Evolutionary conservation across 331 rosid species (phyloP).

Genomic region (Rhamnella rubrinervis): DNA sequence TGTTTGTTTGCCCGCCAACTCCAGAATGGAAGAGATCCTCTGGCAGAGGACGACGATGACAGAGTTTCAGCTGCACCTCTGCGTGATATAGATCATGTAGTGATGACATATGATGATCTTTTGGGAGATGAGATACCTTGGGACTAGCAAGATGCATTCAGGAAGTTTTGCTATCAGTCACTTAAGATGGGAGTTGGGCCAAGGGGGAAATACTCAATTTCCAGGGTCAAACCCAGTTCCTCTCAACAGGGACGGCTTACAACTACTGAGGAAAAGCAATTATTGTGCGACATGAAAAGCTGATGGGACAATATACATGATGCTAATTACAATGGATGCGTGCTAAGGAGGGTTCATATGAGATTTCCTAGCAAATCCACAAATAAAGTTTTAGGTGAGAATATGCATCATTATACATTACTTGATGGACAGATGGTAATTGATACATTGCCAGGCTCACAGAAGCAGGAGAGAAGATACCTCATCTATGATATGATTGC

Average conservation of each 20-base stretch:
- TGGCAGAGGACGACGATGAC: slow-evolving; percentile 90
- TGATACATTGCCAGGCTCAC: slow-evolving; percentile 80
- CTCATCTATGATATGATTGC: slow-evolving; percentile 93
- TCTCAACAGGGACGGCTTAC: slow-evolving; percentile 57
- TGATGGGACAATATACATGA: slow-evolving; percentile 96
- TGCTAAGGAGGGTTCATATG: slow-evolving; percentile 97
- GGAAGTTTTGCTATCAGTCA: slow-evolving; percentile 80
- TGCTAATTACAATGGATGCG: slow-evolving; percentile 88
- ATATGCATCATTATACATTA: slow-evolving; percentile 76
- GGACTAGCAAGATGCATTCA: slow-evolving; percentile 80
- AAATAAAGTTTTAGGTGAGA: slow-evolving; percentile 63
- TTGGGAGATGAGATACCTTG: slow-evolving; percentile 92
- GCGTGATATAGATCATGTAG: slow-evolving; percentile 53
- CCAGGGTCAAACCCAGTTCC: too few relatives aligned
- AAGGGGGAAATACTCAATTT: too few relatives aligned
- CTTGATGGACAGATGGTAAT: slow-evolving; percentile 98
- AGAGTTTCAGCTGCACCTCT: slow-evolving; percentile 55
- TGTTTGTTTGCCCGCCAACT: slow-evolving; percentile 68
- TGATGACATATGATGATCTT: slow-evolving; percentile 90
- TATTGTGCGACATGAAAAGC: slow-evolving; percentile 99
- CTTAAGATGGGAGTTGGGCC: slow-evolving; percentile 69
- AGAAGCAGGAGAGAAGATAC: slow-evolving; percentile 92
- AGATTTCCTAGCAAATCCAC: slow-evolving; percentile 85
- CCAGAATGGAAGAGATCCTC: slow-evolving; percentile 92
- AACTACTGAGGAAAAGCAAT: slow-evolving; percentile 82